Conservation (phyloP, 768 basidiomycete species). For the Boletus sp. region DNA sequence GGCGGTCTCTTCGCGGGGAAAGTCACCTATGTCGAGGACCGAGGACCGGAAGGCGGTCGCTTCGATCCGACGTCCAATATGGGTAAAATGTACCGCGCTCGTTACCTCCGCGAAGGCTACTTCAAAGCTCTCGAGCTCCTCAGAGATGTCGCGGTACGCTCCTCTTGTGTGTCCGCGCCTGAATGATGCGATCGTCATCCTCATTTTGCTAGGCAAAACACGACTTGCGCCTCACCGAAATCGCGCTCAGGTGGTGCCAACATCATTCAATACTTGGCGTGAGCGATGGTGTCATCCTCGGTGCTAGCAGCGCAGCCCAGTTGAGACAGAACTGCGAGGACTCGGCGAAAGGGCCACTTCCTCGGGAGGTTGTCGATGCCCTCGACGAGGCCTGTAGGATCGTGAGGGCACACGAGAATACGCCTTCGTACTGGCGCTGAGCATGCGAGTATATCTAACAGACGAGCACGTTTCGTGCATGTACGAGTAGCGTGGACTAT, state of each 20-base stretch:
- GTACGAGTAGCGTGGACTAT: neutral
- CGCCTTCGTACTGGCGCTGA: constrained; percentile 38
- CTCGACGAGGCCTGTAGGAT: constrained; percentile 48
- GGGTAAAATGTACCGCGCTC: constrained; percentile 45
- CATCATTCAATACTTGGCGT: constrained; percentile 48
- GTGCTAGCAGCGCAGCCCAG: constrained; percentile 45
- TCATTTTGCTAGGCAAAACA: constrained; percentile 41
- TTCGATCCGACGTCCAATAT: constrained; percentile 38
- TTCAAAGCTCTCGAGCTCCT: constrained; percentile 42
- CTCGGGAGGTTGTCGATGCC: constrained; percentile 47
- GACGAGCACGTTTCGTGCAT: neutral
- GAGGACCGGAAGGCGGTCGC: constrained; percentile 35
- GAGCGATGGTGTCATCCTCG: constrained; percentile 46
- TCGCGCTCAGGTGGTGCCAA: constrained; percentile 60
- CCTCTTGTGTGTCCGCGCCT: too few relatives aligned
- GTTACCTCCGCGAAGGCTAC: constrained; percentile 43
- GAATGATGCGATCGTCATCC: too few relatives aligned
- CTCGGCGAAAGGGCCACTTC: constrained; percentile 51
- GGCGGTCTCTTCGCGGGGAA: constrained; percentile 41
- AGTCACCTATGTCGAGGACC: constrained; percentile 35
- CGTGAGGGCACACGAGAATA: constrained; percentile 34
- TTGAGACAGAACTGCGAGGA: constrained; percentile 43
- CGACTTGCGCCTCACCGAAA: constrained; percentile 46
- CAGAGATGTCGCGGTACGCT: constrained; percentile 39
- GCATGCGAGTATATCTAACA: neutral